These are phyloP conservation scores for Carpinus viminea DNA, from an alignment of 306 rosid genomes.

Conservation along the genomic window DNA sequence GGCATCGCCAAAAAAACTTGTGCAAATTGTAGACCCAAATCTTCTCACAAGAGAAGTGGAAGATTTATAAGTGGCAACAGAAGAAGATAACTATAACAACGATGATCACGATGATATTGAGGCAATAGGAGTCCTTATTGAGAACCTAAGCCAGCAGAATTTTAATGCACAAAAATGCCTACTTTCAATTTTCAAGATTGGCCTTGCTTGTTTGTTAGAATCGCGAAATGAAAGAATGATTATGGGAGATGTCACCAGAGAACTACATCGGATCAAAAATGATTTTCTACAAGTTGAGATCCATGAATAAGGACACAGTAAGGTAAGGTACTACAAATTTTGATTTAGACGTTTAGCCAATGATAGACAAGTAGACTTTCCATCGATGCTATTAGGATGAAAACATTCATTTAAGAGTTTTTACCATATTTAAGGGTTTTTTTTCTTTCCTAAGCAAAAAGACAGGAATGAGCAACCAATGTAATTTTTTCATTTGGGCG, in stretches of 20 bases:
- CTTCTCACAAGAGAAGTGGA: slow-evolving; percentile 24
- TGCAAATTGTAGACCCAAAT: slow-evolving; percentile 33
- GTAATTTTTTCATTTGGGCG: too few relatives aligned
- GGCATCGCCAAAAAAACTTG: slow-evolving; percentile 24
- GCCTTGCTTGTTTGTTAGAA: slow-evolving; percentile 33
- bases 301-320: too few relatives aligned
- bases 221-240: slow-evolving; percentile 30
- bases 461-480: too few relatives aligned
- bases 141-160: background rate
- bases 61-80: background rate
- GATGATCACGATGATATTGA: background rate
- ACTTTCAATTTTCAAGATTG: slow-evolving; percentile 11
- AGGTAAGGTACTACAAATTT: too few relatives aligned
- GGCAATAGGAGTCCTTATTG: background rate
- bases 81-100: background rate
- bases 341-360: too few relatives aligned
- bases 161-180: background rate
- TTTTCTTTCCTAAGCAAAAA: too few relatives aligned
- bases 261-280: background rate
- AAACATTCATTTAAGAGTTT: too few relatives aligned
- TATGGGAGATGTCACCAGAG: slow-evolving; percentile 27
- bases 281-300: too few relatives aligned
- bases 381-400: too few relatives aligned
- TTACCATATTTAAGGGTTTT: too few relatives aligned
- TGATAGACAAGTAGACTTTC: too few relatives aligned